A percentile compares a stretch with the other conserved stretches of the same genome.
Conservation (phyloP, 2,329 filamentous ascomycete species). For the Paecilomyces dactylethromorphus region DNA sequence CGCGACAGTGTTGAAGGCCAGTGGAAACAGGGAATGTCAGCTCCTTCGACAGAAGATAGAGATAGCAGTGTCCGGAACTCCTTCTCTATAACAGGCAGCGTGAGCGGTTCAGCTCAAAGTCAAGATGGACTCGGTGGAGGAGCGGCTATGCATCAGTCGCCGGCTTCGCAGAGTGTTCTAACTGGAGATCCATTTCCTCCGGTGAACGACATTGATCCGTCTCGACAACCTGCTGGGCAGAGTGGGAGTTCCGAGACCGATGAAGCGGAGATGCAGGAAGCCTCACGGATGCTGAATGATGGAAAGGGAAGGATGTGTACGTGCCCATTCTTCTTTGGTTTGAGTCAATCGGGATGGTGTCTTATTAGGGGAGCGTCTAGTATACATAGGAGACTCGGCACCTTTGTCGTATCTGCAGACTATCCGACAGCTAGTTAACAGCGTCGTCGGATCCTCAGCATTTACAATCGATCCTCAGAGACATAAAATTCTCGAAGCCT, state of each 20-base stretch:
- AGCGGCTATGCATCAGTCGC: neutral
- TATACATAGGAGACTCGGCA: slow-evolving; percentile 59
- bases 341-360: neutral
- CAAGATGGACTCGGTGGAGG: neutral
- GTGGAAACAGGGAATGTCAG: neutral
- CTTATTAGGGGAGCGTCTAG: slow-evolving; percentile 23
- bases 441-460: slow-evolving; percentile 45
- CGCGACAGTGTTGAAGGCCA: neutral
- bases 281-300: slow-evolving; percentile 60
- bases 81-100: neutral
- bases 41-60: neutral
- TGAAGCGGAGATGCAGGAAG: slow-evolving; percentile 35
- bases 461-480: slow-evolving; percentile 54
- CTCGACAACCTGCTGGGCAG: slow-evolving; percentile 1
- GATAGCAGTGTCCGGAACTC: neutral
- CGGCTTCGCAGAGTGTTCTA: slow-evolving; percentile 1
- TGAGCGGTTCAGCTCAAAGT: neutral
- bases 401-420: slow-evolving; percentile 56
- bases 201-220: slow-evolving; percentile 1
- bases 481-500: slow-evolving; percentile 52
- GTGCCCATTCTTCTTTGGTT: neutral
- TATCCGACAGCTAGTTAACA: slow-evolving; percentile 55
- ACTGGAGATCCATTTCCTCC: slow-evolving; percentile 6
- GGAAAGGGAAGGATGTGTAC: slow-evolving; percentile 42
- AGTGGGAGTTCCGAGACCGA: slow-evolving; percentile 8